A percentile compares a stretch with the other conserved stretches of the same genome.
These are phyloP conservation scores for Aspergillus cavernicola DNA, from an alignment of 495 filamentous ascomycete species.

Conservation along the genomic window DNA sequence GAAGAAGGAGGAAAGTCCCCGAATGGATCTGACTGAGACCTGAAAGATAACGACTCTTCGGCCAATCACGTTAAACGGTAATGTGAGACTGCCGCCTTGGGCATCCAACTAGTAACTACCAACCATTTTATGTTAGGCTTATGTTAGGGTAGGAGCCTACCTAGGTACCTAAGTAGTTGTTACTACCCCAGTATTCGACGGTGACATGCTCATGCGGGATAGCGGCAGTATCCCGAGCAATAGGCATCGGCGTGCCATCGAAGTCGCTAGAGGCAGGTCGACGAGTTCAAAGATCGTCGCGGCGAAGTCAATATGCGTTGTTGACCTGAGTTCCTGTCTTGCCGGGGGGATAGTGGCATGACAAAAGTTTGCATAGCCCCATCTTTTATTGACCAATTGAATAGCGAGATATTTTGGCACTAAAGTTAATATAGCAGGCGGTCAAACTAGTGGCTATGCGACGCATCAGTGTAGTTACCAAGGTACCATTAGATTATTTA, in stretches of 20 bases:
- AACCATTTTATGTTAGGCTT: too few species aligned
- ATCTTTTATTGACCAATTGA: too few species aligned
- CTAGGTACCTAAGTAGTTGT: too few species aligned
- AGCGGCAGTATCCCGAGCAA: slow-evolving; percentile 23
- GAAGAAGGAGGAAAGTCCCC: background rate
- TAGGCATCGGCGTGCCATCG: slow-evolving; percentile 43
- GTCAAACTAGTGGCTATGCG: too few species aligned
- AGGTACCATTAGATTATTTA: background rate
- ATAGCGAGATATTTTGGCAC: too few species aligned
- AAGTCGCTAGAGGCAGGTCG: slow-evolving; percentile 39
- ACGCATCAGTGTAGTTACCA: too few species aligned
- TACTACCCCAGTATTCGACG: slow-evolving; percentile 65
- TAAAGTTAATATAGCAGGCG: too few species aligned
- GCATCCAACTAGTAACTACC: background rate
- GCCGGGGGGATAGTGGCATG: too few species aligned
- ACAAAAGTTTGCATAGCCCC: too few species aligned
- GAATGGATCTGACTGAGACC: slow-evolving; percentile 2
- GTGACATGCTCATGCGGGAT: slow-evolving; percentile 61
- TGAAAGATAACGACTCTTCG: background rate
- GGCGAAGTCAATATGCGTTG: slow-evolving; percentile 58
- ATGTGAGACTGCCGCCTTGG: background rate
- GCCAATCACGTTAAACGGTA: background rate
- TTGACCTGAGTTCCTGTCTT: slow-evolving; percentile 45
- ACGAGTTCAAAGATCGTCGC: slow-evolving; percentile 52
- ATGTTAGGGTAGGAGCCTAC: too few species aligned